Conservation (phyloP, 305 asterid species). For the Fraxinus dipetala region DNA sequence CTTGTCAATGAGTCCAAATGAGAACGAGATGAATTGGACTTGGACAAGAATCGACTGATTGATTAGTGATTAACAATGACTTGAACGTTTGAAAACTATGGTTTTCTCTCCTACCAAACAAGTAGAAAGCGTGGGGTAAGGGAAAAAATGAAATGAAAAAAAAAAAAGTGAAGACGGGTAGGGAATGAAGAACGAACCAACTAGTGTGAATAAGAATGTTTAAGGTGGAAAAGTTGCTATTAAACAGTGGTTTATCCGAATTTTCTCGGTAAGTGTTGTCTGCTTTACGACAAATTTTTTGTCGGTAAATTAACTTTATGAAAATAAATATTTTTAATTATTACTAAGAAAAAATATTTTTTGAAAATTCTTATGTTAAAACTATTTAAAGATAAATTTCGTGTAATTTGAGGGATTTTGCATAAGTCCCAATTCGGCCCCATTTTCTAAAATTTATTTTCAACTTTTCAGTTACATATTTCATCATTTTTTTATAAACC, state of each 20-base stretch:
- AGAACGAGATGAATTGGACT: not conserved
- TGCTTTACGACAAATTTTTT: not conserved
- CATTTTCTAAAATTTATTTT: not conserved
- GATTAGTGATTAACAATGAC: not conserved
- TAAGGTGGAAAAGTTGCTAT: constrained; percentile 3
- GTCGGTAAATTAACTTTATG: not conserved
- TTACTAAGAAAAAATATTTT: not conserved
- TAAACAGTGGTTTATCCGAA: constrained; percentile 2
- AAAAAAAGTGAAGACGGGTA: not conserved
- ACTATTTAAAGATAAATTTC: not conserved
- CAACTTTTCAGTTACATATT: too few species aligned
- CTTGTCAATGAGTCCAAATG: not conserved
- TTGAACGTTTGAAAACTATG: not conserved
- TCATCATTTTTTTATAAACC: not conserved
- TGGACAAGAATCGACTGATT: not conserved
- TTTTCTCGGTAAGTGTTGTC: not conserved
- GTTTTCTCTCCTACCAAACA: not conserved
- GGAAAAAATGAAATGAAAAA: not conserved
- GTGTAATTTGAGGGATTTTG: not conserved
- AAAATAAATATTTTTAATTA: not conserved
- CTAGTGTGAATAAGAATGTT: not conserved
- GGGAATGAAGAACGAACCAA: not conserved
- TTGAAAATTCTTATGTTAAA: not conserved
- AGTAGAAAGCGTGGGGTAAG: constrained; percentile 24
- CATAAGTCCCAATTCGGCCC: not conserved